Percentiles rank a stretch among this genome's conserved stretches.
Evolutionary conservation across 1,139 yeast genomes (phyloP).

Genomic region (Nakaseomyces delphensis): DNA sequence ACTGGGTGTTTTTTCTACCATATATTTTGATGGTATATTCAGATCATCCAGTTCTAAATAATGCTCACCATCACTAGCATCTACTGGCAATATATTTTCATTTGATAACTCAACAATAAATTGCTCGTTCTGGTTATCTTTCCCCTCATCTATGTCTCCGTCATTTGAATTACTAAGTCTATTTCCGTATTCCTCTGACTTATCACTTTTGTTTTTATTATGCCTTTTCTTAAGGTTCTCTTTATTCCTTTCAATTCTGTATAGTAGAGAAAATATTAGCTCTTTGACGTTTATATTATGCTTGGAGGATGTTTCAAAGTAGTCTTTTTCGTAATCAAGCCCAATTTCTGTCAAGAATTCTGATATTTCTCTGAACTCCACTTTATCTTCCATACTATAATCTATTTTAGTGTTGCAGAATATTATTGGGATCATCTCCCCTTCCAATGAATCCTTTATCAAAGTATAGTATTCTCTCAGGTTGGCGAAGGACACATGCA

Average conservation of each 20-base stretch:
- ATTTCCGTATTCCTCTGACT: neutral
- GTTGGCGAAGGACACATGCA: conserved; percentile 5
- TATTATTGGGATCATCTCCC: neutral
- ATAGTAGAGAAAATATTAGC: conserved; percentile 4
- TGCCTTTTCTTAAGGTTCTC: neutral
- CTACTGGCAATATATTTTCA: neutral
- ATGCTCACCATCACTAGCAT: neutral
- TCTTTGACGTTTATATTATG: conserved; percentile 3
- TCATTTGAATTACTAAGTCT: neutral
- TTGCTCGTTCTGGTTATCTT: no score
- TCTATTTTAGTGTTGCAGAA: conserved; percentile 5
- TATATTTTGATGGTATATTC: conserved; percentile 1
- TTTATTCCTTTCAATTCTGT: conserved; percentile 11
- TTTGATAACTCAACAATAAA: no score
- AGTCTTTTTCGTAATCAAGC: conserved; percentile 1
- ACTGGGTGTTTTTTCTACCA: neutral
- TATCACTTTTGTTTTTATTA: neutral
- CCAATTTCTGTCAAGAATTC: neutral
- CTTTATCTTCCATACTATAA: conserved; percentile 3
- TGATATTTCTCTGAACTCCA: neutral
- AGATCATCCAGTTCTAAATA: conserved; percentile 1
- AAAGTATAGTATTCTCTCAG: neutral
- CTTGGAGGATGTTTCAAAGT: conserved; percentile 6
- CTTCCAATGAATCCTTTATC: neutral
- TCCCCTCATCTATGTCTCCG: neutral